A percentile compares a stretch with the other conserved stretches of the same genome.
Conservation (phyloP, 805 yeast genomes). For the Candida tammaniensis region DNA sequence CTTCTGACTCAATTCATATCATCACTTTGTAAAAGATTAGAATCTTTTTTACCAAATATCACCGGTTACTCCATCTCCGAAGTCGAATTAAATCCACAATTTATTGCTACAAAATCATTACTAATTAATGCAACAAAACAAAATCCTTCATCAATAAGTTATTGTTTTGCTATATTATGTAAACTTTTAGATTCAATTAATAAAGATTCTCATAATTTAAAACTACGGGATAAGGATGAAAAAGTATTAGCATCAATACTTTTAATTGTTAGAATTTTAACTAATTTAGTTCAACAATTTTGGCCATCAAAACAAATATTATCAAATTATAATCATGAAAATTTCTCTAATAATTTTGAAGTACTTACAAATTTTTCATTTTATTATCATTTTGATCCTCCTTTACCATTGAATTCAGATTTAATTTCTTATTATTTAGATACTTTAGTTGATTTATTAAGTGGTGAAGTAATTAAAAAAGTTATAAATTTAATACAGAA, state of each 20-base stretch:
- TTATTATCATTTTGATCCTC: conserved; percentile 28
- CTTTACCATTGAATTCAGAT: conserved; percentile 21
- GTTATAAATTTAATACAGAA: conserved; percentile 26
- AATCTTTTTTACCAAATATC: conserved; percentile 33
- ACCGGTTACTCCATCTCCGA: conserved; percentile 39
- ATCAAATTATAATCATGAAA: conserved; percentile 7
- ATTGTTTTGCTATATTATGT: conserved; percentile 22
- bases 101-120: conserved; percentile 27
- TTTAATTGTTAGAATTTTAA: conserved; percentile 29
- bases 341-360: conserved; percentile 11
- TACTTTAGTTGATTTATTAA: conserved; percentile 26
- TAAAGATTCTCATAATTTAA: conserved; percentile 18
- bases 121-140: conserved; percentile 20
- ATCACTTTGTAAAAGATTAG: conserved; percentile 26
- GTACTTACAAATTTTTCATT: conserved; percentile 21
- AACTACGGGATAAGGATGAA: conserved; percentile 27
- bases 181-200: conserved; percentile 22
- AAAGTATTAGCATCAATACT: conserved; percentile 30
- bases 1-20: conserved; percentile 16
- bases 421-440: conserved; percentile 23
- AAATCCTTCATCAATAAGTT: conserved; percentile 14
- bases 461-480: conserved; percentile 26
- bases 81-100: conserved; percentile 42
- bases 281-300: conserved; percentile 23
- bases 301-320: conserved; percentile 26